These are phyloP conservation scores for Leccinum pellstonianum DNA, from an alignment of 768 basidiomycete species.

Conservation along the genomic window DNA sequence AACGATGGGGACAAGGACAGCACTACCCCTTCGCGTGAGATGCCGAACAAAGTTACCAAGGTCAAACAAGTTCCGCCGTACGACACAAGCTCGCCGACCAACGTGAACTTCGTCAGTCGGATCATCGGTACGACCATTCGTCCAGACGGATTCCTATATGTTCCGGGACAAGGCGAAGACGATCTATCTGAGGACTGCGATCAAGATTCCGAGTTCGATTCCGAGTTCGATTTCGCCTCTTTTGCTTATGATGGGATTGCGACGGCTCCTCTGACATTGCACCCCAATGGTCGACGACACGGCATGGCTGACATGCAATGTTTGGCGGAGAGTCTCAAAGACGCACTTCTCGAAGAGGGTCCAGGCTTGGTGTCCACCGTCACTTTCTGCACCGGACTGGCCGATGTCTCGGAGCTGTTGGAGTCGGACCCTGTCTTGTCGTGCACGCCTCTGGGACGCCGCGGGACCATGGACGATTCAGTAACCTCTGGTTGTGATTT, in stretches of 20 bases:
- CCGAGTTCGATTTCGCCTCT: background rate
- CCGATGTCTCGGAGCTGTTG: background rate
- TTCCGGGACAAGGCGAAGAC: constrained; percentile 1
- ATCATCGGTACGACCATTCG: constrained; percentile 18
- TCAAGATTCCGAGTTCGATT: background rate
- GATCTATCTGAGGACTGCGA: background rate
- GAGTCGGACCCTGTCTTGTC: background rate
- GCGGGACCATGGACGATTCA: background rate
- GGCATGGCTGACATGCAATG: constrained; percentile 12
- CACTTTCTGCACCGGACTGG: background rate
- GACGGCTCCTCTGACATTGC: background rate
- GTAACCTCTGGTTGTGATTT: background rate
- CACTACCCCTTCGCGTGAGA: background rate
- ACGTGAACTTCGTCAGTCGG: constrained; percentile 8
- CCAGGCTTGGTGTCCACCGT: background rate
- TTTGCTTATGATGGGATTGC: constrained; percentile 1
- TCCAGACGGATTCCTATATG: constrained; percentile 9
- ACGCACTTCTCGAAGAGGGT: background rate
- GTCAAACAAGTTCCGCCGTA: constrained; percentile 15
- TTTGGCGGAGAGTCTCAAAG: background rate
- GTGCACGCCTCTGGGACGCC: background rate
- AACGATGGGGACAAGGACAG: background rate
- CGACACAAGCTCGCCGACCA: constrained; percentile 3
- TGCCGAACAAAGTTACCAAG: background rate
- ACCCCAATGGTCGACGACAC: constrained; percentile 4